Percentiles rank a stretch among this genome's conserved stretches.
These are phyloP conservation scores for Ramaria rubella DNA, from an alignment of 768 basidiomycete genomes.

Conservation along the genomic window DNA sequence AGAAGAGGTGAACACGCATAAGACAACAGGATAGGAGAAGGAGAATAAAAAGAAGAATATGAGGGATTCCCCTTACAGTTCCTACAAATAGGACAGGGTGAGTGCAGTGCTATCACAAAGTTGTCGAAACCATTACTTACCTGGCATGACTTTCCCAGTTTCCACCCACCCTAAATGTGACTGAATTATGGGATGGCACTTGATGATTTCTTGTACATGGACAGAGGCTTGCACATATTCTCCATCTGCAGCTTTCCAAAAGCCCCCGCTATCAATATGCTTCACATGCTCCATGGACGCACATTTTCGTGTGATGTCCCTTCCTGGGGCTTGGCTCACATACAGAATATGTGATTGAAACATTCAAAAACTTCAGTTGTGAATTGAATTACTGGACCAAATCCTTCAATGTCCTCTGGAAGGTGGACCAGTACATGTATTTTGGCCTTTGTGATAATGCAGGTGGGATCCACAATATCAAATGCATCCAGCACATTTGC, in stretches of 20 bases:
- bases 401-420: conserved; percentile 13
- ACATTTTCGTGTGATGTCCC: conserved; percentile 11
- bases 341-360: conserved; percentile 9
- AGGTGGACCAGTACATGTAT: conserved; percentile 29
- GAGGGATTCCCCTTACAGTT: not conserved
- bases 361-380: no score
- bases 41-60: no score
- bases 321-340: conserved; percentile 10
- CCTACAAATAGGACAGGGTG: no score
- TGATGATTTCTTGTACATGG: not conserved
- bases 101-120: no score
- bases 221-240: not conserved
- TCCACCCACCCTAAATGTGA: not conserved
- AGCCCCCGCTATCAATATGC: conserved; percentile 29
- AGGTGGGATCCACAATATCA: conserved; percentile 28
- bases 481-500: conserved; percentile 33
- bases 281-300: conserved; percentile 21
- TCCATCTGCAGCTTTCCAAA: not conserved
- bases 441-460: conserved; percentile 28
- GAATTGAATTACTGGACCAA: conserved; percentile 29
- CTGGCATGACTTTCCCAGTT: not conserved
- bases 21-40: no score
- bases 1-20: no score
- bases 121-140: not conserved
- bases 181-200: not conserved